phyloP scores from a whole-genome alignment of 805 yeast genomes.

The Metschnikowia picachoensis region DNA sequence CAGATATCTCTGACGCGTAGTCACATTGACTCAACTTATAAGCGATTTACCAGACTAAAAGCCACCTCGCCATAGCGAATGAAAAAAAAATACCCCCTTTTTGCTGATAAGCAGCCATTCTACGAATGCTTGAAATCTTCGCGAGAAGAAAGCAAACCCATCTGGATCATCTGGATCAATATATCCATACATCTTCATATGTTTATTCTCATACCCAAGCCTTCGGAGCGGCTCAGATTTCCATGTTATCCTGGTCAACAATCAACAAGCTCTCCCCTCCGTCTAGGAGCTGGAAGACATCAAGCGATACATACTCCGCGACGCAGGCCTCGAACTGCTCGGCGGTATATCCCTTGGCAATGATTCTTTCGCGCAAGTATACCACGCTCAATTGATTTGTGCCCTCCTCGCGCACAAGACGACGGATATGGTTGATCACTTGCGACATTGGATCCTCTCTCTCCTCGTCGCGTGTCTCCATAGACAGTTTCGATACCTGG shows the following conservation, averaged over 20 bases:
- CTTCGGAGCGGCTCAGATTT: conserved; percentile 2
- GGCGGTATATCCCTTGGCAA: conserved; percentile 81
- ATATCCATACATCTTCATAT: too few relatives aligned
- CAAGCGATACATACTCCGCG: conserved; percentile 64
- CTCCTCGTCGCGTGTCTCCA: conserved; percentile 50
- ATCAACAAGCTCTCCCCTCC: conserved; percentile 64
- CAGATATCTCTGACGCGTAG: too few relatives aligned
- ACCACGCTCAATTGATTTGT: conserved; percentile 28
- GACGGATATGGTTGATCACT: conserved; percentile 43
- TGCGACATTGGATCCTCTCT: conserved; percentile 60
- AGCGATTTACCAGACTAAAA: too few relatives aligned
- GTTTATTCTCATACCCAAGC: too few relatives aligned
- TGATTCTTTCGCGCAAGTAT: conserved; percentile 56
- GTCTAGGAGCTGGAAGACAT: conserved; percentile 73
- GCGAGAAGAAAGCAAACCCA: too few relatives aligned
- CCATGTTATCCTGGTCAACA: conserved; percentile 33
- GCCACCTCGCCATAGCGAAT: too few relatives aligned
- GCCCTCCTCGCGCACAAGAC: conserved; percentile 47
- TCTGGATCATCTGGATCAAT: too few relatives aligned
- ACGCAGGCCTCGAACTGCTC: conserved; percentile 74
- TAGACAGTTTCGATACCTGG: conserved; percentile 82
- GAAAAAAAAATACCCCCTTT: too few relatives aligned
- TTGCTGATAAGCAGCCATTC: too few relatives aligned
- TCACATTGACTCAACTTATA: too few relatives aligned
- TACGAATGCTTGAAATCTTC: too few relatives aligned